Base-by-base conservation (phyloP, 495 filamentous ascomycete genomes). In the Lentithecium fluviatile region DNA sequence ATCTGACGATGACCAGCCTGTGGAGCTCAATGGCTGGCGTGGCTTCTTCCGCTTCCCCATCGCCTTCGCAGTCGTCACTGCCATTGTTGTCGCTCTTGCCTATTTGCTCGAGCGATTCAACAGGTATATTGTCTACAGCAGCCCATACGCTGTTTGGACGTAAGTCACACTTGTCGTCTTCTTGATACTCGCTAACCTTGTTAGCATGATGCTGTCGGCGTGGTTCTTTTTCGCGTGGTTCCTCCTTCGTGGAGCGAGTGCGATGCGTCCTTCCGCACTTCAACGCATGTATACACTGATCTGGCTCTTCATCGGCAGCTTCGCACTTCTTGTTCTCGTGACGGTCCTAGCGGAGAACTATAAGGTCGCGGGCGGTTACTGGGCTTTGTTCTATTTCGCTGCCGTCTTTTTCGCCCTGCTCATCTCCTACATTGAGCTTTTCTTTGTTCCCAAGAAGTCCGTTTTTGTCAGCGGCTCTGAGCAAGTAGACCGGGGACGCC, bases 31-130 rank as follows among this genome's bases (percentile, higher is more conserved):
- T 46, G 94, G 91, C 1, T 84, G 87, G 75, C 85, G 85, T 56
- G 94, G 94, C 0, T 80, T 92, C 61, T 89, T 90, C 77, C 80
- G 91, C 37, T 95, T 88, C 60, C 93, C 91, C 1, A 82, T 96
- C 51, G 82, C 91, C 15, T 77, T 95, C 57, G 73, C 78, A 23
- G 76, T 89, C 19, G 83, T 92, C 6, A 86, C 83, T 0, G 87
- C 80, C 2, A 78, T 88, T 11, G 79, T 85, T 1, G 71, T 94
- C n/a, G 90, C 82, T 0, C 74, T 88, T 56, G 89, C 88, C 10
- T 90, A 87, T 66, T 73, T 97, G 62, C 64, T 95, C 37, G 81
- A 79, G 23, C 95, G 91, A 73, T 69, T 91, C 69, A 97, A 98
- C 67, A 91, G 92, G 2, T 80, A 85, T 60, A 89, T 97, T 64